phyloP scores from a whole-genome alignment of 441 rosid species.

The Jatropha multifida region DNA sequence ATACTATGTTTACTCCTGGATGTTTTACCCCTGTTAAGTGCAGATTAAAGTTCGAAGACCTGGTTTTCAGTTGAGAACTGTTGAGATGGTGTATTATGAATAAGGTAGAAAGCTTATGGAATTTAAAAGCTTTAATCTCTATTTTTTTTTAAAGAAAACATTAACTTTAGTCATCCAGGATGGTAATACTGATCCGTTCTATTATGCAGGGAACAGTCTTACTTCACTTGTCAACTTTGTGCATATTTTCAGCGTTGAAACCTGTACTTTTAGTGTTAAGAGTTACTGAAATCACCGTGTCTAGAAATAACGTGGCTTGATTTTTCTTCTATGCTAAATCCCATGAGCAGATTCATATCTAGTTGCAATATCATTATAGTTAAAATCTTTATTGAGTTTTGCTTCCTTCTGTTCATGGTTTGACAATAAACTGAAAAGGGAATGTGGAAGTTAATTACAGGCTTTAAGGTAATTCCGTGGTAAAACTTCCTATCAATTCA shows the following conservation, averaged over 20 bases:
- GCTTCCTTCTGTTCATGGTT: not conserved
- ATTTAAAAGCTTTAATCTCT: not conserved
- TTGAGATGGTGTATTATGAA: constrained; percentile 1
- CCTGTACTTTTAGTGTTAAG: not conserved
- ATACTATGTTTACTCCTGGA: not conserved
- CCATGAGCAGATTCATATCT: not conserved
- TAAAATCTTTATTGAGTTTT: not conserved
- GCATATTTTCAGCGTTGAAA: not conserved
- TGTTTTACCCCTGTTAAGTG: not conserved
- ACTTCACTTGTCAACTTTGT: not conserved
- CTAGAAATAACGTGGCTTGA: not conserved
- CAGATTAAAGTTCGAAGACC: constrained; percentile 7
- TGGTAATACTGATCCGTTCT: not conserved
- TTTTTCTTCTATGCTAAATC: too few species aligned
- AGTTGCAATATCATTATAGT: not conserved
- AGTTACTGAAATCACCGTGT: not conserved
- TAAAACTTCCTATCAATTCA: not conserved
- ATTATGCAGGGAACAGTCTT: not conserved
- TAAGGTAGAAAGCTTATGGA: not conserved
- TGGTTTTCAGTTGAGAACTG: constrained; percentile 2
- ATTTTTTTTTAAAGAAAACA: not conserved
- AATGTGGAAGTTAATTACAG: not conserved
- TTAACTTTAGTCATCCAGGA: not conserved
- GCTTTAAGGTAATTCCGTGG: not conserved
- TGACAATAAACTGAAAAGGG: not conserved